Evolutionary conservation across 306 rosid species (phyloP).

Genomic region (Medicago truncatula): MtrunA17r5.0-ANR NC_053045.1:44602001-44602500

Average conservation of each 20-base stretch:
- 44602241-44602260: background rate
- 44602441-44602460: background rate
- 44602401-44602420: background rate
- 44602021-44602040: too few species aligned
- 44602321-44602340: background rate
- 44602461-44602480: background rate
- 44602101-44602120: background rate
- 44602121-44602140: background rate
- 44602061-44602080: conserved; percentile 4
- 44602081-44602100: background rate
- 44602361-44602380: background rate
- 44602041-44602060: background rate
- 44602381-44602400: background rate
- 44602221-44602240: background rate
- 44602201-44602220: background rate
- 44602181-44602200: background rate
- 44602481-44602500: background rate
- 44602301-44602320: background rate
- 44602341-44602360: background rate
- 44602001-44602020: too few species aligned
- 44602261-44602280: background rate
- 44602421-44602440: background rate
- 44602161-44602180: background rate
- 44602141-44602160: background rate
- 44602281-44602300: background rate